Evolutionary conservation across 2,329 filamentous ascomycete genomes (phyloP).

Genomic region (Mollisiaceae sp.): DNA sequence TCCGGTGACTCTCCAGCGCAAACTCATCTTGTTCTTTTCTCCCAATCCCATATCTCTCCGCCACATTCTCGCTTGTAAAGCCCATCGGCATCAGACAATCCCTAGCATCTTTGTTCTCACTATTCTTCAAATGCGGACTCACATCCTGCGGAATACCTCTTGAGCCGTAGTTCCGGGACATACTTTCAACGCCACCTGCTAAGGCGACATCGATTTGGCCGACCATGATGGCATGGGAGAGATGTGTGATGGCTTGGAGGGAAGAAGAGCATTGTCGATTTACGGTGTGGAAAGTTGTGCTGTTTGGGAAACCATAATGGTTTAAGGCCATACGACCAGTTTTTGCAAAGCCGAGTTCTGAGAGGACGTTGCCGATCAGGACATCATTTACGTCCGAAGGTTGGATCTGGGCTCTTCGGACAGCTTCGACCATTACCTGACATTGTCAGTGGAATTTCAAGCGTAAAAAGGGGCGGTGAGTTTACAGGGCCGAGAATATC

Average conservation of each 20-base stretch:
- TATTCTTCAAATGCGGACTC: constrained; percentile 62
- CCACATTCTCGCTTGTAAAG: constrained; percentile 70
- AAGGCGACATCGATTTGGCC: constrained; percentile 66
- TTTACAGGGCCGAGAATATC: constrained; percentile 60
- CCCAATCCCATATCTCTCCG: constrained; percentile 62
- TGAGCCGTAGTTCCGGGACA: constrained; percentile 70
- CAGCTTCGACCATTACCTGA: constrained; percentile 53
- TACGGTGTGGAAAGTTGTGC: constrained; percentile 67
- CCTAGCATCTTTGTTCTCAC: constrained; percentile 58
- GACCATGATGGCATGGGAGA: constrained; percentile 64
- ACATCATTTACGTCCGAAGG: constrained; percentile 66
- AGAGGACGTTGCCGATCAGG: constrained; percentile 68
- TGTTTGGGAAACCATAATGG: constrained; percentile 64
- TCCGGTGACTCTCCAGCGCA: constrained; percentile 62
- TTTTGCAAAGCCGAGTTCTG: constrained; percentile 70
- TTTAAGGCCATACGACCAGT: constrained; percentile 70
- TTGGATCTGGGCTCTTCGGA: constrained; percentile 64
- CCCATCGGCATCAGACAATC: constrained; percentile 76
- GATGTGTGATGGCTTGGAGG: constrained; percentile 65
- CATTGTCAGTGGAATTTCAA: neutral
- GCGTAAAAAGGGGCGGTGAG: neutral
- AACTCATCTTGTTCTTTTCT: constrained; percentile 67
- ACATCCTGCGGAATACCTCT: constrained; percentile 67
- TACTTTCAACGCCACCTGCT: constrained; percentile 71
- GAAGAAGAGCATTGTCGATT: constrained; percentile 70